Conservation (phyloP, 331 rosid genomes). For the Malus hybrid region DNA sequence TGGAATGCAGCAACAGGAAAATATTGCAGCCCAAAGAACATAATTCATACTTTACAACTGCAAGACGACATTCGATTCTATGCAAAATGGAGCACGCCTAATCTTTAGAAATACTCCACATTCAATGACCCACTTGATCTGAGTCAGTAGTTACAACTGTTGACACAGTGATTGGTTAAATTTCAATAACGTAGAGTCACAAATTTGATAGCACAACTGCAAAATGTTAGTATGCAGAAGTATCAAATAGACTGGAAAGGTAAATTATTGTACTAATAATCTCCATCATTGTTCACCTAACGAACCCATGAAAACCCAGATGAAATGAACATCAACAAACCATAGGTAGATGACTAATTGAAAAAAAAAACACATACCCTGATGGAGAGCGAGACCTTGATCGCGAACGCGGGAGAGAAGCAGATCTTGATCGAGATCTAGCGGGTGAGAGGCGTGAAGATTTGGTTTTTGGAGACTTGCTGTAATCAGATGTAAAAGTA, state of each 20-base stretch:
- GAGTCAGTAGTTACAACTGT: too few species aligned
- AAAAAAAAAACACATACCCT: conserved; percentile 49
- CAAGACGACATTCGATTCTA: neutral
- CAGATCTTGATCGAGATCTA: conserved; percentile 52
- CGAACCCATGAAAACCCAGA: neutral
- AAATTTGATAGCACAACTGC: too few species aligned
- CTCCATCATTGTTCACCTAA: neutral
- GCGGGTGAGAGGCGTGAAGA: conserved; percentile 61
- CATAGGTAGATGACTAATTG: neutral
- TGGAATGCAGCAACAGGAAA: neutral
- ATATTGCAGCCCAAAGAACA: neutral
- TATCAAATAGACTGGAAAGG: too few species aligned
- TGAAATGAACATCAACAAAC: neutral
- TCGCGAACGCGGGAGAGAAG: conserved; percentile 58
- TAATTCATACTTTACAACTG: neutral
- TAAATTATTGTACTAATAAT: neutral
- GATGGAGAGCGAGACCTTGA: conserved; percentile 66
- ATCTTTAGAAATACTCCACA: too few species aligned
- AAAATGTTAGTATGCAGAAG: too few species aligned
- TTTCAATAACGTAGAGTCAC: too few species aligned
- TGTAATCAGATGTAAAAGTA: conserved; percentile 28
- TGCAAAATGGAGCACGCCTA: neutral
- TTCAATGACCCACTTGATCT: too few species aligned
- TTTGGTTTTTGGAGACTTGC: conserved; percentile 93
- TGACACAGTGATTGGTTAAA: too few species aligned